Conservation (phyloP, 768 basidiomycete species). For the Suillus placidus region DNA sequence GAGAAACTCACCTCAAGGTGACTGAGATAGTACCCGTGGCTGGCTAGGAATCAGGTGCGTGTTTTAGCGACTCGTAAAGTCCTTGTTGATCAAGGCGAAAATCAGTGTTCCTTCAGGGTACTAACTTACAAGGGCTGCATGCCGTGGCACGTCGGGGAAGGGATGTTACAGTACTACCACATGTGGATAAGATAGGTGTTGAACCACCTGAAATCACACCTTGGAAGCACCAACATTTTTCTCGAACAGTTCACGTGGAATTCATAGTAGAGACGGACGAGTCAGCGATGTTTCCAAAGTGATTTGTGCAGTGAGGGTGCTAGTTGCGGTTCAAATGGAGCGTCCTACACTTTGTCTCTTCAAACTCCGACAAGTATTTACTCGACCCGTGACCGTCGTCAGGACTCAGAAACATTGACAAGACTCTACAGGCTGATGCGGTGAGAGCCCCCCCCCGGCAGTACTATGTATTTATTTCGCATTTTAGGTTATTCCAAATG, state of each 20-base stretch:
- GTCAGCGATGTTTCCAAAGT: background rate
- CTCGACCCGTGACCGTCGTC: too few species aligned
- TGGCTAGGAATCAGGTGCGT: slow-evolving; percentile 54
- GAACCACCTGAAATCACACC: background rate
- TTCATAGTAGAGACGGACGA: background rate
- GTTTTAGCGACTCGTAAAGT: background rate
- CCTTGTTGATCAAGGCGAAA: background rate
- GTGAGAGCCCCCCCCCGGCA: too few species aligned
- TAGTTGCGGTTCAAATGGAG: background rate
- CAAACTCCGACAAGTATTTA: too few species aligned
- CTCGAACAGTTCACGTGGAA: background rate
- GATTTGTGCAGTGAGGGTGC: too few species aligned
- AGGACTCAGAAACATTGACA: too few species aligned
- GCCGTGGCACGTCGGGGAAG: background rate
- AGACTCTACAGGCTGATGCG: too few species aligned
- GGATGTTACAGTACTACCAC: background rate
- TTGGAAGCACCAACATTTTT: background rate
- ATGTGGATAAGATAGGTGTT: background rate
- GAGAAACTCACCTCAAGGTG: slow-evolving; percentile 62
- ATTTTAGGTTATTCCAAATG: too few species aligned
- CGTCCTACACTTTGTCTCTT: too few species aligned
- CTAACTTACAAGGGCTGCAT: background rate
- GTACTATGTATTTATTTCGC: too few species aligned
- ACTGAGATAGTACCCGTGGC: slow-evolving; percentile 95
- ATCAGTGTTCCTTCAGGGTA: background rate